Percentiles rank a stretch among this genome's conserved stretches.
These are phyloP conservation scores for Pisolithus orientalis DNA, from an alignment of 768 basidiomycete species.

Conservation along the genomic window DNA sequence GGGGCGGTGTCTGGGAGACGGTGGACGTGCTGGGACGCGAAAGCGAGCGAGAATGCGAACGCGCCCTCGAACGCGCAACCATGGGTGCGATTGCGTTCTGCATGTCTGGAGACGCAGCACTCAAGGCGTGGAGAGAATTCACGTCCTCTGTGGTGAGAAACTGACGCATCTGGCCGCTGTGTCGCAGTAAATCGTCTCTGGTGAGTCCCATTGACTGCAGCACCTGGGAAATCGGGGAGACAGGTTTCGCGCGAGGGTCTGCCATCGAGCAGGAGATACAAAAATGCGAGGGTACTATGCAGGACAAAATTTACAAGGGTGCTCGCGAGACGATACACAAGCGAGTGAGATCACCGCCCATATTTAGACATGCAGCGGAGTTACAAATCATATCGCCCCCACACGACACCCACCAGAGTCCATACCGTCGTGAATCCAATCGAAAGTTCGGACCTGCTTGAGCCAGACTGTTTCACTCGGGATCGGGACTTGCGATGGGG, in stretches of 20 bases:
- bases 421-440: no score
- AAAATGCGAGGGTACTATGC: background rate
- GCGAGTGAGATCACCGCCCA: background rate
- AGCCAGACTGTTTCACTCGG: no score
- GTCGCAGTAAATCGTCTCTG: slow-evolving; percentile 64
- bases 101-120: slow-evolving; percentile 27
- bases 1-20: slow-evolving; percentile 33
- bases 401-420: background rate
- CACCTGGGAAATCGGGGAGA: slow-evolving; percentile 69
- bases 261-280: slow-evolving; percentile 10
- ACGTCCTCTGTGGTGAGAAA: slow-evolving; percentile 57
- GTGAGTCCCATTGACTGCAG: slow-evolving; percentile 69
- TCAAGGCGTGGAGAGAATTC: slow-evolving; percentile 39
- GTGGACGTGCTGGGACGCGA: slow-evolving; percentile 47
- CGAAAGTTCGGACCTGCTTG: no score
- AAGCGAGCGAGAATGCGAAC: slow-evolving; percentile 34
- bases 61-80: slow-evolving; percentile 35
- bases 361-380: background rate
- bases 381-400: background rate
- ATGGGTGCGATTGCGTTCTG: slow-evolving; percentile 34
- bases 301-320: background rate
- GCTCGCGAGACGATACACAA: background rate
- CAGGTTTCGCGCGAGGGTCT: slow-evolving; percentile 21
- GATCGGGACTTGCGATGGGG: no score
- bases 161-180: slow-evolving; percentile 75